These are phyloP conservation scores for Sclerotinia sclerotiorum DNA, from an alignment of 2,329 filamentous ascomycete species.

Conservation along the genomic window DNA sequence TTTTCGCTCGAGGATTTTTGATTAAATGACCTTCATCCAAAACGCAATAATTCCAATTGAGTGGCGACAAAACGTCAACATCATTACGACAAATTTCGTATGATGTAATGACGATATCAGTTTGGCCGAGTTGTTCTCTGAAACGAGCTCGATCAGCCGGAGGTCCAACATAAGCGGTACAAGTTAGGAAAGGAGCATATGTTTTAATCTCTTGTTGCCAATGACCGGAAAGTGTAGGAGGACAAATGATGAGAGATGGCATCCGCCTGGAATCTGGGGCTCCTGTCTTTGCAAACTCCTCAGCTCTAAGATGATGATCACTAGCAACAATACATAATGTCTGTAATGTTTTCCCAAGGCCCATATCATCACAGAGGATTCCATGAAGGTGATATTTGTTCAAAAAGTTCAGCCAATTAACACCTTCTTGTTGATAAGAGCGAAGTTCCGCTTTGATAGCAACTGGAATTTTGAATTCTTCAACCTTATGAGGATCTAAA, in stretches of 20 bases:
- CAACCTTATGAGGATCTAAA: slow-evolving; percentile 94
- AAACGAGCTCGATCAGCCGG: slow-evolving; percentile 75
- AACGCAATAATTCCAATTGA: slow-evolving; percentile 96
- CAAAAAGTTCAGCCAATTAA: slow-evolving; percentile 97
- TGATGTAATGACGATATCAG: slow-evolving; percentile 94
- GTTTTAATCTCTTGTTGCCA: slow-evolving; percentile 98
- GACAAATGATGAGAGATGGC: slow-evolving; percentile 92
- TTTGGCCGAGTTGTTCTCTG: slow-evolving; percentile 66
- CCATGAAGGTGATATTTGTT: slow-evolving; percentile 98
- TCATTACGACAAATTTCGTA: slow-evolving; percentile 99
- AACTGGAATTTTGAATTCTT: slow-evolving; percentile 89
- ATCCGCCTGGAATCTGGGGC: slow-evolving; percentile 75
- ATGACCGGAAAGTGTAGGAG: slow-evolving; percentile 92
- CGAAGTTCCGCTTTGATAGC: slow-evolving; percentile 95
- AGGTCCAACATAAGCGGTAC: slow-evolving; percentile 87
- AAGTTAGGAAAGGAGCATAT: slow-evolving; percentile 90
- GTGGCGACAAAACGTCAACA: slow-evolving; percentile 74
- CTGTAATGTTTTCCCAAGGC: slow-evolving; percentile 94
- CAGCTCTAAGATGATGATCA: slow-evolving; percentile 89
- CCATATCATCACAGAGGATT: slow-evolving; percentile 99
- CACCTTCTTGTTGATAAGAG: slow-evolving; percentile 96
- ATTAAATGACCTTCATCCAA: slow-evolving; percentile 97
- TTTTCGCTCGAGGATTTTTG: slow-evolving; percentile 98
- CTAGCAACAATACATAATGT: slow-evolving; percentile 97
- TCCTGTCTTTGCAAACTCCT: slow-evolving; percentile 82